phyloP scores from a whole-genome alignment of 805 yeast genomes.

The Suhomyces pyralidae region DNA sequence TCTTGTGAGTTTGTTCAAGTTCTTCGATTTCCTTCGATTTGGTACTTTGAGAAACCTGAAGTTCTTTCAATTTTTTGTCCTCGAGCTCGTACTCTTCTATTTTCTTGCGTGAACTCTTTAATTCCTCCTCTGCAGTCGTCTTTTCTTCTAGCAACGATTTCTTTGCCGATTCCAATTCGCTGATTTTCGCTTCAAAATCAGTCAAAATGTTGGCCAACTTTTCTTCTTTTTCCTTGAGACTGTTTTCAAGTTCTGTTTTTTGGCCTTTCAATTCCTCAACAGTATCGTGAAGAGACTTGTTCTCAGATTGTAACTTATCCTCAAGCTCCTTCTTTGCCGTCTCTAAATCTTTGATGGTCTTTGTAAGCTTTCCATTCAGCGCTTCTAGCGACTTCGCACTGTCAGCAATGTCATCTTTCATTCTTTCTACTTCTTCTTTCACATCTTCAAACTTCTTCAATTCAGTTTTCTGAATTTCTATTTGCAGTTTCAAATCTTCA shows the following conservation, averaged over 20 bases:
- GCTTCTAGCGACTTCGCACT: conserved; percentile 1
- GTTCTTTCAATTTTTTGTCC: neutral
- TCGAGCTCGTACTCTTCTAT: neutral
- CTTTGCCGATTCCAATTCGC: neutral
- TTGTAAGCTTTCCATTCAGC: neutral
- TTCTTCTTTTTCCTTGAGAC: neutral
- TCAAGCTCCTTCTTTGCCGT: neutral
- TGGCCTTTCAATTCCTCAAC: neutral
- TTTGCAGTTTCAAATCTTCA: neutral
- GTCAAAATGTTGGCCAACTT: neutral
- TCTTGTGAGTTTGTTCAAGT: too few species aligned
- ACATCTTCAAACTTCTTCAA: neutral
- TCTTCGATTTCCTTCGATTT: neutral
- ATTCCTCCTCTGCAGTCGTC: neutral
- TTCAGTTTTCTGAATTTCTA: neutral
- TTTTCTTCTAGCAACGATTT: neutral
- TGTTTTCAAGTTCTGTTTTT: neutral
- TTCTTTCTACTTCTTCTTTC: neutral
- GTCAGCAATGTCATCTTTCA: neutral
- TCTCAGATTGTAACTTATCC: neutral
- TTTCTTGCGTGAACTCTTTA: neutral
- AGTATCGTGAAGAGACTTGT: neutral
- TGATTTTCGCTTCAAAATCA: neutral
- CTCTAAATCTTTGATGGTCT: neutral
- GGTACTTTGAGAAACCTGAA: neutral